phyloP scores from a whole-genome alignment of 345 rosid species.

The Salix caprea region DNA sequence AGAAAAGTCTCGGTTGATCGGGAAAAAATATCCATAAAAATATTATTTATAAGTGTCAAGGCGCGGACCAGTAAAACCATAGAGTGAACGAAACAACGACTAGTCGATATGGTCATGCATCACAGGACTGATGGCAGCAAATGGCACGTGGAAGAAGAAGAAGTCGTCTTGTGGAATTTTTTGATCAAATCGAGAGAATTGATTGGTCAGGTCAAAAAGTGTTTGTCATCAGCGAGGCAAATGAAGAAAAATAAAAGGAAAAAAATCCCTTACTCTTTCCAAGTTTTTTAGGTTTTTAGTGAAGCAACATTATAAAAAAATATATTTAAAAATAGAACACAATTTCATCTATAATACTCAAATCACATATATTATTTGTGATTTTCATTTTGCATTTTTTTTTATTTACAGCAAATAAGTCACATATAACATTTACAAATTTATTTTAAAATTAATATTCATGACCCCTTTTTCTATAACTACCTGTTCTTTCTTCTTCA shows the following conservation, averaged over 20 bases:
- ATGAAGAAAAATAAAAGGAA: background rate
- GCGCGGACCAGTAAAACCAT: background rate
- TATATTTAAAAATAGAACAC: too few species aligned
- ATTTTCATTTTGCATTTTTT: too few species aligned
- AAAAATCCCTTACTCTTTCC: background rate
- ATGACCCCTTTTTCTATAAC: too few species aligned
- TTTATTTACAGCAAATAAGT: accelerated
- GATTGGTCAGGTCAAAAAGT: slow-evolving; percentile 4
- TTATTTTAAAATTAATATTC: too few species aligned
- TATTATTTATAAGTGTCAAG: background rate
- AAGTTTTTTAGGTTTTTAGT: background rate
- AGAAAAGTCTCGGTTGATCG: too few species aligned
- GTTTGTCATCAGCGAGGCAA: background rate
- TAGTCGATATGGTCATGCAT: background rate
- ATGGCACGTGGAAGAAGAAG: background rate
- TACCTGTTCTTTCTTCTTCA: too few species aligned
- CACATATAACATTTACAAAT: accelerated
- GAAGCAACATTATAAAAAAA: too few species aligned
- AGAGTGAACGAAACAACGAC: background rate
- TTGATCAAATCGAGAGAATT: background rate
- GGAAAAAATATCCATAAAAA: too few species aligned
- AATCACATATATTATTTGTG: too few species aligned
- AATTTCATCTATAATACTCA: too few species aligned
- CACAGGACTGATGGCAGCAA: background rate
- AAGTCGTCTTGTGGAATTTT: background rate